Evolutionary conservation across 2,329 filamentous ascomycete genomes (phyloP), one percentile per base, ranked within the genome.

Genomic region (Penicillium psychrosexuale): DNA sequence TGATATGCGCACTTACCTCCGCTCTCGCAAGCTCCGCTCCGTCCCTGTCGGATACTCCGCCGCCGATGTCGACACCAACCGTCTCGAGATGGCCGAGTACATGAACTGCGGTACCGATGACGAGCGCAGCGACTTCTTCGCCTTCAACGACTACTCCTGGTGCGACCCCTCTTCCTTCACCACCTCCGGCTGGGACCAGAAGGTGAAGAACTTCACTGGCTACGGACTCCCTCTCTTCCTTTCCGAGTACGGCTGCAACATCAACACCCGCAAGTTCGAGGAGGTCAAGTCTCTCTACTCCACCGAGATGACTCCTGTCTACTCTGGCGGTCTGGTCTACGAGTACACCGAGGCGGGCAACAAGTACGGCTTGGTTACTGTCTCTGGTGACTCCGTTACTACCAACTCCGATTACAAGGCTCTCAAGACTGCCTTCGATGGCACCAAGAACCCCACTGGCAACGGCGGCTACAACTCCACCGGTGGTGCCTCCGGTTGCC

Each of bases 281-380:
- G 93, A 97, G 78, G 77, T 97, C 49, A 75, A 75, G 45, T 81
- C 92, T 43, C 81, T 99, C 55, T 97, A 97, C 87, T 84, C 79
- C 75, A 76, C 75, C 19, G 73, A 96, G 57, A 97, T 97, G 93
- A 91, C 88, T 8, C 65, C 74, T 17, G 91, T 97, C 67, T 97
- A 96, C 83, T 97, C 92, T 38, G 94, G 94, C 67, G 94, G 94
- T 73, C 84, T 99, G 37, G 89, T 97, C 74, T 99, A 97, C 78
- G 92, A 97, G 77, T 99, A 96, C 80, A 87, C 89, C 9, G 89
- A 95, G 76, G 91, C 95, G 75, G 80, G 81, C 58, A 90, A 86
- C 77, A 81, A 86, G 43, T 97, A 86, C 74, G 93, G 92, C 61
- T 86, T 96, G 56, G 91, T 92, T 69, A 76, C 83, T 55, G 79